A percentile compares a stretch with the other conserved stretches of the same genome.
These are phyloP conservation scores for Ambrosia hybrid DNA, from an alignment of 140 eudicot genomes.

Conservation along the genomic window DNA sequence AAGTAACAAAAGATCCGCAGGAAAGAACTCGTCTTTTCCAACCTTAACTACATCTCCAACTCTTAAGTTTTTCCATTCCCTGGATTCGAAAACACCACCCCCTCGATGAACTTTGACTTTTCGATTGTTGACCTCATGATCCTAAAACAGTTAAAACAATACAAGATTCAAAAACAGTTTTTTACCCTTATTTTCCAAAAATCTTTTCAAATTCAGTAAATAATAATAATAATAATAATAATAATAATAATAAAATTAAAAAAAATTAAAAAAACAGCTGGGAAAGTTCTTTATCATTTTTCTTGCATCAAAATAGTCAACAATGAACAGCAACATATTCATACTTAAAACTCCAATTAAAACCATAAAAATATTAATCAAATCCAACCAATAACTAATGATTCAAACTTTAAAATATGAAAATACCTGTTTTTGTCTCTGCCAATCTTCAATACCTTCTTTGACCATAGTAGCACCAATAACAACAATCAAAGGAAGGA, in stretches of 20 bases:
- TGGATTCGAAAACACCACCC: conserved; percentile 53
- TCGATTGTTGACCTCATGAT: conserved; percentile 81
- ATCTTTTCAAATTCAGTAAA: neutral
- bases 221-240: neutral
- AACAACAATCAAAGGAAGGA: conserved; percentile 60
- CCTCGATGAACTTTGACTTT: conserved; percentile 80
- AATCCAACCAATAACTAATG: conserved; percentile 19
- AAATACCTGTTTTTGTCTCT: conserved; percentile 75
- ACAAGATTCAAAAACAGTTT: conserved; percentile 15
- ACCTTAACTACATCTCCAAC: conserved; percentile 91
- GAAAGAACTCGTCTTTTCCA: conserved; percentile 84
- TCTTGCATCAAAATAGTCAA: conserved; percentile 10
- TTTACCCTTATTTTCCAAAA: neutral
- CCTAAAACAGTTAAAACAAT: conserved; percentile 52
- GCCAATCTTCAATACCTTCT: conserved; percentile 82
- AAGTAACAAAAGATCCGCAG: conserved; percentile 84
- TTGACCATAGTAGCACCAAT: conserved; percentile 81
- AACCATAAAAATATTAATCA: conserved; percentile 1
- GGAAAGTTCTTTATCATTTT: conserved; percentile 8
- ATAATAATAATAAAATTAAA: no score
- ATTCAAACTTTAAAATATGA: conserved; percentile 17
- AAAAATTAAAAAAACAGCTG: neutral
- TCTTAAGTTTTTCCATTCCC: conserved; percentile 72
- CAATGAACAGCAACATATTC: conserved; percentile 4
- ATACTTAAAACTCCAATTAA: neutral